phyloP scores from a whole-genome alignment of 139 green algal genomes.

The Chlamydomonas eustigma region DNA sequence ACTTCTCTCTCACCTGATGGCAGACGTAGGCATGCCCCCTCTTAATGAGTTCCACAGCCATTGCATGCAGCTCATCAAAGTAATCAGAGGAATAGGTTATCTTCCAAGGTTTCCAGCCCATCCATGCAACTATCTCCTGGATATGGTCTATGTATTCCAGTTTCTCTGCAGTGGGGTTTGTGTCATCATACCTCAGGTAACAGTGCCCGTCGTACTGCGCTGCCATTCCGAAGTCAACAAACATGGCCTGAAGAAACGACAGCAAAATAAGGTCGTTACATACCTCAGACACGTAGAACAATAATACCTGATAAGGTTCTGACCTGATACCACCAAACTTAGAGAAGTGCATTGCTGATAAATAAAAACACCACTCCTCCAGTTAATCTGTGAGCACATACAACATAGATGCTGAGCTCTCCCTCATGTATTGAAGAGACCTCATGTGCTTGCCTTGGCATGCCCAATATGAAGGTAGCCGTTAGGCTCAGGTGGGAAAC shows the following conservation, averaged over 20 bases:
- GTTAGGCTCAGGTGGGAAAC: conserved; percentile 96
- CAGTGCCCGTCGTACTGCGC: conserved; percentile 76
- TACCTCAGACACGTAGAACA: too few relatives aligned
- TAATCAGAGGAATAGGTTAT: conserved; percentile 95
- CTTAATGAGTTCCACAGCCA: conserved; percentile 94
- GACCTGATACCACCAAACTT: too few relatives aligned
- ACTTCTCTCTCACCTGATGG: conserved; percentile 67
- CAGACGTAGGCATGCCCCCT: conserved; percentile 88
- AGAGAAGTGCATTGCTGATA: too few relatives aligned
- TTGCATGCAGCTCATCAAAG: conserved; percentile 88
- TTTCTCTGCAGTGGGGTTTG: conserved; percentile 98
- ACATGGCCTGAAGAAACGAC: conserved; percentile 96
- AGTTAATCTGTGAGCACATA: too few relatives aligned
- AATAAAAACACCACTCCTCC: too few relatives aligned
- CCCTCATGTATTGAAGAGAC: too few relatives aligned
- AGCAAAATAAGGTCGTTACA: too few relatives aligned
- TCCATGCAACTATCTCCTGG: conserved; percentile 88
- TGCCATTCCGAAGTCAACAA: conserved; percentile 97
- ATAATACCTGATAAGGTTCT: too few relatives aligned
- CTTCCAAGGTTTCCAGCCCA: conserved; percentile 92
- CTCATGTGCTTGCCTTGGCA: neutral
- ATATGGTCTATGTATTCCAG: conserved; percentile 98
- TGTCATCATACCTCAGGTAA: conserved; percentile 96
- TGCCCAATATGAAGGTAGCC: conserved; percentile 93
- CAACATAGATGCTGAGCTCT: too few relatives aligned